Conservation (phyloP, 140 eudicot genomes). For the Cichorium intybus region DNA sequence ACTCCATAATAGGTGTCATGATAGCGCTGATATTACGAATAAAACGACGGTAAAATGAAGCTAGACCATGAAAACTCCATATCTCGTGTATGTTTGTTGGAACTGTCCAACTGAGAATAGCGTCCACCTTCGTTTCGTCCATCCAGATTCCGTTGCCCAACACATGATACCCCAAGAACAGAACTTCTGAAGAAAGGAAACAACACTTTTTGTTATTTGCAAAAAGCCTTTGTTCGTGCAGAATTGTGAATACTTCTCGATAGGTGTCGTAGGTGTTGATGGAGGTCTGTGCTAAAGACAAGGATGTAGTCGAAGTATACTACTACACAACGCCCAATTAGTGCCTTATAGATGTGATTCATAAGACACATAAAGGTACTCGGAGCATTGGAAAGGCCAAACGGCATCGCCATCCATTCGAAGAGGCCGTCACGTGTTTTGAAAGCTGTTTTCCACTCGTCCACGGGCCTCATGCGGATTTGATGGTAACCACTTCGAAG, state of each 20-base stretch:
- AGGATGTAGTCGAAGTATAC: too few relatives aligned
- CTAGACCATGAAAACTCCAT: constrained; percentile 2
- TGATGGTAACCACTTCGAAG: background rate
- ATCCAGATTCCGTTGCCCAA: background rate
- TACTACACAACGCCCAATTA: too few relatives aligned
- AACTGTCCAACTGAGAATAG: background rate
- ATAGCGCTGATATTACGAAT: constrained; percentile 2
- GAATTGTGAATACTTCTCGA: background rate
- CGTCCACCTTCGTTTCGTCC: background rate
- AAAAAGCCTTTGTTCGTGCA: background rate
- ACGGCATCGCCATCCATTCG: constrained; percentile 13
- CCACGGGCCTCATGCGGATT: background rate
- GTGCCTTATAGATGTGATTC: too few relatives aligned
- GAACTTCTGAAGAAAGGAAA: background rate
- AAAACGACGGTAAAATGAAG: constrained; percentile 3
- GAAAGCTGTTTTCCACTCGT: background rate
- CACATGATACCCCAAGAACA: background rate
- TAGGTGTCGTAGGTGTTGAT: too few relatives aligned
- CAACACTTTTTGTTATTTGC: background rate
- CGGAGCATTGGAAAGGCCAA: background rate
- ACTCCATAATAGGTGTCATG: constrained; percentile 4
- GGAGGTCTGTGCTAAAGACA: too few relatives aligned
- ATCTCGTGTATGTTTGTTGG: background rate
- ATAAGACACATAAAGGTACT: background rate
- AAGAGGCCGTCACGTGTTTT: constrained; percentile 1